phyloP scores from a whole-genome alignment of 1,139 yeast genomes.

The Meyerozyma carpophila region DNA sequence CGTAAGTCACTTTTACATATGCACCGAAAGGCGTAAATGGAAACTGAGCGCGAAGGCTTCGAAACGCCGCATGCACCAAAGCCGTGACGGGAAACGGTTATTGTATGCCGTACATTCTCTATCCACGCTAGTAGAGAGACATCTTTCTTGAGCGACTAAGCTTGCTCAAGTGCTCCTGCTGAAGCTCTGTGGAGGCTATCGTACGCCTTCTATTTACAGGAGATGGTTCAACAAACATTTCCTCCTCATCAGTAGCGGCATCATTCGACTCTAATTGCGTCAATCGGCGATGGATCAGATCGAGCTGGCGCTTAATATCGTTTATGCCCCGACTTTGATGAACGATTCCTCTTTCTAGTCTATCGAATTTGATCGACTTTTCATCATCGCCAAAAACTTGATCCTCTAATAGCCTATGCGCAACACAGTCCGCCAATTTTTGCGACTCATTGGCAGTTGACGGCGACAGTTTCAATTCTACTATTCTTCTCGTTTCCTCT shows the following conservation, averaged over 20 bases:
- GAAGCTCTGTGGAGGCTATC: background rate
- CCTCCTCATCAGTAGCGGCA: background rate
- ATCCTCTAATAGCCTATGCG: background rate
- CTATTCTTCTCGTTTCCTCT: background rate
- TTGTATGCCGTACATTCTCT: background rate
- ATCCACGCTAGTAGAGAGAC: background rate
- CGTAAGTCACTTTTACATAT: background rate
- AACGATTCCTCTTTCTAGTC: background rate
- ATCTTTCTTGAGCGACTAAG: background rate
- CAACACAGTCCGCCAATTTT: background rate
- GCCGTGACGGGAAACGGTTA: background rate
- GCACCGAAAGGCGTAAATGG: background rate
- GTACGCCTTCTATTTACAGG: background rate
- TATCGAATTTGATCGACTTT: background rate
- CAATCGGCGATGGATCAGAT: background rate
- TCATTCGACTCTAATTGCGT: background rate
- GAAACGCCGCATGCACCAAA: background rate
- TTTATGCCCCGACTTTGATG: background rate
- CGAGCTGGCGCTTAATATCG: background rate
- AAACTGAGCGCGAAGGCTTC: slow-evolving; percentile 1
- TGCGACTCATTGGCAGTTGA: background rate
- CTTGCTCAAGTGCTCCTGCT: background rate
- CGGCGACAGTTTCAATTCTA: background rate
- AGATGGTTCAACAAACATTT: background rate
- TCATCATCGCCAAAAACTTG: background rate